A percentile compares a stretch with the other conserved stretches of the same genome.
phyloP scores from a whole-genome alignment of 345 rosid species.

The Aquilaria sinensis region DNA sequence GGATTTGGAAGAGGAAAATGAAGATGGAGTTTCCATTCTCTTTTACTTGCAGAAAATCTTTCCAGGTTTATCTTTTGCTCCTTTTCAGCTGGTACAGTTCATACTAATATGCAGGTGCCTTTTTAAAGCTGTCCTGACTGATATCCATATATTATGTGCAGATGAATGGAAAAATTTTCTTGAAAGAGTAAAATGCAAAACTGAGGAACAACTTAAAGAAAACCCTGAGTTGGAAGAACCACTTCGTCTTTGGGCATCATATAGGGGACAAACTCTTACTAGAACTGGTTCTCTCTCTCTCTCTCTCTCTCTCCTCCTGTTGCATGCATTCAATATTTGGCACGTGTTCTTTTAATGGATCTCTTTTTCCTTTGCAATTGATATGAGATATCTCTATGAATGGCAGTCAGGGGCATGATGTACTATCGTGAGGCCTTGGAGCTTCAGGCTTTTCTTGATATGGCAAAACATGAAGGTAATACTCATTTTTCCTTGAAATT shows the following conservation, averaged over 20 bases:
- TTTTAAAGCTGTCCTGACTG: not conserved
- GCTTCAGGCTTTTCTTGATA: slow-evolving; percentile 99
- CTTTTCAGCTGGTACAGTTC: not conserved
- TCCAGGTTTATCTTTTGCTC: slow-evolving; percentile 56
- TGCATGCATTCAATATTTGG: not conserved
- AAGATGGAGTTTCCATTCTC: slow-evolving; percentile 95
- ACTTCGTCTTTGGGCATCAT: slow-evolving; percentile 97
- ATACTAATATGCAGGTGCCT: not conserved
- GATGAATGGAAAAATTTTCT: slow-evolving; percentile 99
- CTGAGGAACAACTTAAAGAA: slow-evolving; percentile 71
- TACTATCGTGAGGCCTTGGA: slow-evolving; percentile 96
- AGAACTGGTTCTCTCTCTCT: slow-evolving; percentile 63
- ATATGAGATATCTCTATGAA: slow-evolving; percentile 10
- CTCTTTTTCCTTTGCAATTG: slow-evolving; percentile 5
- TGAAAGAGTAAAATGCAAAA: slow-evolving; percentile 48
- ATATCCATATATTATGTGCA: slow-evolving; percentile 23
- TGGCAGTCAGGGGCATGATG: slow-evolving; percentile 99
- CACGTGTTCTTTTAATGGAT: not conserved
- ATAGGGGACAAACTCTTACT: slow-evolving; percentile 96
- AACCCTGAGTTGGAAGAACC: slow-evolving; percentile 55
- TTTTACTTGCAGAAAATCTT: slow-evolving; percentile 95
- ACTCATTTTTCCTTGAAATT: slow-evolving; percentile 5
- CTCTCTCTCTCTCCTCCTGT: not conserved
- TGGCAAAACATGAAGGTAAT: slow-evolving; percentile 95
- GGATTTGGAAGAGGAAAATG: slow-evolving; percentile 75